Conservation (phyloP, 192 early-diverging fungal species). For the Haplosporangium gracile region DNA sequence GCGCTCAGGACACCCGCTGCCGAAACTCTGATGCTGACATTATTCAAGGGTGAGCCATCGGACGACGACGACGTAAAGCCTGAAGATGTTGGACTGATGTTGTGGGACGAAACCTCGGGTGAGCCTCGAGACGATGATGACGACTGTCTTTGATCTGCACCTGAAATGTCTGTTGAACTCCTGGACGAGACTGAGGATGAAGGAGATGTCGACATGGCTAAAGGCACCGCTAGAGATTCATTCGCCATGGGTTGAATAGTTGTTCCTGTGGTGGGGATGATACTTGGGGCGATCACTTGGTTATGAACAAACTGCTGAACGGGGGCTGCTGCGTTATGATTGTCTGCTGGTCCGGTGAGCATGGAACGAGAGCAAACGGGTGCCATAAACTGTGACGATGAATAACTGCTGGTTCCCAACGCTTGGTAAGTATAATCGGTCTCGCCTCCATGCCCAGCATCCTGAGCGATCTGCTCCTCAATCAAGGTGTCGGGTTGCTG, state of each 20-base stretch:
- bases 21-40: neutral
- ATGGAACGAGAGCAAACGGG: neutral
- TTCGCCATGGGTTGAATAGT: neutral
- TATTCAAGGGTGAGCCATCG: neutral
- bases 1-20: neutral
- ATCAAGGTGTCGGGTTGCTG: neutral
- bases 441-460: neutral
- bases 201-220: neutral
- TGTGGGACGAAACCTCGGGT: neutral
- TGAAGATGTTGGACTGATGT: neutral
- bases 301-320: constrained; percentile 47
- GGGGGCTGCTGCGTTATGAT: neutral
- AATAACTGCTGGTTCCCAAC: constrained; percentile 14
- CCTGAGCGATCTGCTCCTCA: neutral
- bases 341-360: neutral
- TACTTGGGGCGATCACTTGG: constrained; percentile 21
- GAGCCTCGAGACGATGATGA: constrained; percentile 6
- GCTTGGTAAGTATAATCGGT: constrained; percentile 9
- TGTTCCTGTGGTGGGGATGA: constrained; percentile 47
- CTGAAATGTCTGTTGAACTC: neutral
- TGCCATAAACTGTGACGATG: neutral
- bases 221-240: neutral
- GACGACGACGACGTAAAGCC: neutral
- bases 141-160: neutral
- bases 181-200: constrained; percentile 17